Conservation (phyloP, 305 asterid species). For the Fraxinus baroniana region DNA sequence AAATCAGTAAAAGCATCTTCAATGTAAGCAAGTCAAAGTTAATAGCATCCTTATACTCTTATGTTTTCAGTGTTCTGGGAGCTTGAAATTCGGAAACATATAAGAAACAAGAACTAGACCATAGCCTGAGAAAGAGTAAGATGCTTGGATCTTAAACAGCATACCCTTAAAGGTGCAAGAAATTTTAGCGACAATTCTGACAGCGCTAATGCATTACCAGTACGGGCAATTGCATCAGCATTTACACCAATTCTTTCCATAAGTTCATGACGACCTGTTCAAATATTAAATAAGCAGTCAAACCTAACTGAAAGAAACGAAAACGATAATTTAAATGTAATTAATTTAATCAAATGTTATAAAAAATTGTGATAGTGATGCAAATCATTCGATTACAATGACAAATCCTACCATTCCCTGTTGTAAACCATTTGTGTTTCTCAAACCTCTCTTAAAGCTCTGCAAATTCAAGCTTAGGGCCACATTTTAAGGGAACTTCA, state of each 20-base stretch:
- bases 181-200: constrained; percentile 79
- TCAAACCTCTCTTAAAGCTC: background rate
- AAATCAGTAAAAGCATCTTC: background rate
- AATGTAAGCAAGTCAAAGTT: background rate
- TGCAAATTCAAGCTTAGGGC: background rate
- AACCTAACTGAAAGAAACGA: background rate
- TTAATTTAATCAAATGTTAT: background rate
- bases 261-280: constrained; percentile 90
- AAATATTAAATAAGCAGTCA: constrained; percentile 11
- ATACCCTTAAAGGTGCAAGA: constrained; percentile 80
- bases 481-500: background rate
- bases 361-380: background rate
- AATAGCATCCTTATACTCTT: background rate
- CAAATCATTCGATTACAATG: background rate
- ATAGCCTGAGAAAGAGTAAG: background rate
- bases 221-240: constrained; percentile 80
- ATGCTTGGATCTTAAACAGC: constrained; percentile 16
- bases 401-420: background rate
- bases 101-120: background rate
- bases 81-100: background rate
- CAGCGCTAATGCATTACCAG: constrained; percentile 73
- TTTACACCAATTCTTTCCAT: constrained; percentile 63
- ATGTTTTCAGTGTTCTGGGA: background rate
- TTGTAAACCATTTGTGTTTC: background rate
- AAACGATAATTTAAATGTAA: background rate